Evolutionary conservation across 805 yeast genomes (phyloP), one percentile per base, ranked within the genome.

Genomic region (Kodamaea kakaduensis): DNA sequence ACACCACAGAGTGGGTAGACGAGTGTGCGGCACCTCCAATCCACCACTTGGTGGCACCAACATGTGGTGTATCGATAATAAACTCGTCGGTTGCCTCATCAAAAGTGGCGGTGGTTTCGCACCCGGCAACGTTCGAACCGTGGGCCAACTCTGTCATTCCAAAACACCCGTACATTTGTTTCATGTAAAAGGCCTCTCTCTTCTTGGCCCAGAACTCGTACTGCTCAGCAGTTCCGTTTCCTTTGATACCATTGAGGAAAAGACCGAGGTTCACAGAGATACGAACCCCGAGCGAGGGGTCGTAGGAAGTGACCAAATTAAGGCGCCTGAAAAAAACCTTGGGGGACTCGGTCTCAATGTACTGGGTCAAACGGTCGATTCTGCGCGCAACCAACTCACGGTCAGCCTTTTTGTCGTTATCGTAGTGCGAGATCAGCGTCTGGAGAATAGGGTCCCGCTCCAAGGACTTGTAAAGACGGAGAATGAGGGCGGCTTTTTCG

Each of bases 111-210:
- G 88, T 83, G n/a, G 97, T 89, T 60, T 89, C 95, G 42, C 86
- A 69, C 16, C 85, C 94, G 3, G 96, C 95, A 29, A 89, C 96
- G 58, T 89, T 89, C 9, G 96, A 85, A 16, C 59, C 59, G 56
- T 87, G 96, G 6, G 86, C 95, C 48, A 87, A 58, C 63, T 87
- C 96, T 10, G 96, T 88, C 96, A 87, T 87, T 30, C 83, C 87
- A 62, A 87, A 87, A 60, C 96, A 88, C 17, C 96, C 96, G 51
- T 79, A 83, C 30, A 64, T 43, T 29, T 57, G 59, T 45, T 60
- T 63, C 41, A 65, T 47, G 40, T 43, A 46, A 32, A 47, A 52
- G 24, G 65, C 54, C 43, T 62, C 67, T 36, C 54, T 64, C 24
- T 47, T 45, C 32, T 53, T 41, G 36, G 59, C 55, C 71, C 71